Conservation (phyloP, 805 yeast genomes). For the Osmozyma mogii region DNA sequence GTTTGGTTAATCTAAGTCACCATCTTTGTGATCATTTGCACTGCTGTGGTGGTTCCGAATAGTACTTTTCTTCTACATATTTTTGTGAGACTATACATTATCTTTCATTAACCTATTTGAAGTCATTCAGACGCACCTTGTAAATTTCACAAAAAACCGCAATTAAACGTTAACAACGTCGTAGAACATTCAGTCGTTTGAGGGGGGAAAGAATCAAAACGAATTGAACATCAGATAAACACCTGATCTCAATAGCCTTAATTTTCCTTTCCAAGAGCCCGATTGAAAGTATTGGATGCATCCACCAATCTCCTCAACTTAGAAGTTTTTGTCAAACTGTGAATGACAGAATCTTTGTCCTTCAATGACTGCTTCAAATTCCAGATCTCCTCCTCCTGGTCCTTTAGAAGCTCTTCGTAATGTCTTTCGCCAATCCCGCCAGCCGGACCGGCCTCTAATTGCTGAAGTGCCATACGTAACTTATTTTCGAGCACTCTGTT, state of each 20-base stretch:
- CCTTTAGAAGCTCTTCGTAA: conserved; percentile 35
- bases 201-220: background rate
- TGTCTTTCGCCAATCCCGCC: conserved; percentile 7
- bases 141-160: no score
- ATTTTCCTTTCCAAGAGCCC: background rate
- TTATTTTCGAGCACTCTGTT: conserved; percentile 52
- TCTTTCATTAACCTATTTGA: no score
- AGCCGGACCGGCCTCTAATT: background rate
- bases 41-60: no score
- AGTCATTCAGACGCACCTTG: no score
- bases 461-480: conserved; percentile 26
- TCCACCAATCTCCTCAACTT: conserved; percentile 45
- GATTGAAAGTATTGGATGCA: conserved; percentile 18
- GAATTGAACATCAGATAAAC: background rate
- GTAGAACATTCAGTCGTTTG: no score
- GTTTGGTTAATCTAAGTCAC: no score
- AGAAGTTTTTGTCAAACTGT: conserved; percentile 60
- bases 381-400: conserved; percentile 60
- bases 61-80: no score
- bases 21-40: no score
- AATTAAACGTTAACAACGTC: no score
- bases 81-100: no score
- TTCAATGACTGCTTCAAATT: conserved; percentile 55
- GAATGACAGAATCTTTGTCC: conserved; percentile 74
- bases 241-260: background rate